A percentile compares a stretch with the other conserved stretches of the same genome.
Conservation (phyloP, 805 yeast species). For the Kuraishia cidri region DNA sequence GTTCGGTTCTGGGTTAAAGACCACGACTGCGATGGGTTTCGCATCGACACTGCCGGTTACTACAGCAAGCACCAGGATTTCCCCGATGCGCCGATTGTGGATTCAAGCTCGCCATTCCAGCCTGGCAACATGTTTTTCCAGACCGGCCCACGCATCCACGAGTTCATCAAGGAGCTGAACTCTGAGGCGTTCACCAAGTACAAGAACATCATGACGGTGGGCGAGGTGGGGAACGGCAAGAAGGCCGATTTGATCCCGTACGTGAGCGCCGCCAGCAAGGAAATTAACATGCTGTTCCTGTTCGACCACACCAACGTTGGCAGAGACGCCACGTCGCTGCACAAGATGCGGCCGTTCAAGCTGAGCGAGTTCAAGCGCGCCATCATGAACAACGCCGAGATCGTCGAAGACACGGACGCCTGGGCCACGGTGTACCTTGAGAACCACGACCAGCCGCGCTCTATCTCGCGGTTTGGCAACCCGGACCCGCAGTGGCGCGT, state of each 20-base stretch:
- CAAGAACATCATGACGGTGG: slow-evolving; percentile 44
- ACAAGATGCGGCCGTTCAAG: slow-evolving; percentile 20
- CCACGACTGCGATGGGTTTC: slow-evolving; percentile 49
- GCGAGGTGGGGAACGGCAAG: slow-evolving; percentile 39
- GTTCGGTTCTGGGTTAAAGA: slow-evolving; percentile 45
- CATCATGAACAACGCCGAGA: slow-evolving; percentile 21
- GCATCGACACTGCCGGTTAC: slow-evolving; percentile 47
- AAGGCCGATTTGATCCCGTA: slow-evolving; percentile 32
- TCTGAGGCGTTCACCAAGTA: slow-evolving; percentile 29
- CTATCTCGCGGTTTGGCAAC: slow-evolving; percentile 42
- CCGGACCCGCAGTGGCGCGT: slow-evolving; percentile 23
- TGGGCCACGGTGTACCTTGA: slow-evolving; percentile 50
- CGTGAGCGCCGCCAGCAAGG: slow-evolving; percentile 25
- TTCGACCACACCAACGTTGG: slow-evolving; percentile 28
- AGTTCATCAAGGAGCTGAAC: slow-evolving; percentile 45
- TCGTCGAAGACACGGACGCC: slow-evolving; percentile 40
- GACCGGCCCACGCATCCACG: slow-evolving; percentile 50
- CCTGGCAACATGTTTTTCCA: slow-evolving; percentile 21
- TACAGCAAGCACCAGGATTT: slow-evolving; percentile 37
- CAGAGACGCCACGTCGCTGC: slow-evolving; percentile 23
- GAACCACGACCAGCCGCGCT: slow-evolving; percentile 53
- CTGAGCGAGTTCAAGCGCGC: slow-evolving; percentile 33
- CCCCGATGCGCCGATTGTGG: slow-evolving; percentile 39
- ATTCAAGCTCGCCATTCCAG: slow-evolving; percentile 31
- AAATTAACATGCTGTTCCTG: slow-evolving; percentile 31